A percentile compares a stretch with the other conserved stretches of the same genome.
These are phyloP conservation scores for Chaetomiaceae sp. DNA, from an alignment of 2,329 filamentous ascomycete genomes.

Conservation along the genomic window DNA sequence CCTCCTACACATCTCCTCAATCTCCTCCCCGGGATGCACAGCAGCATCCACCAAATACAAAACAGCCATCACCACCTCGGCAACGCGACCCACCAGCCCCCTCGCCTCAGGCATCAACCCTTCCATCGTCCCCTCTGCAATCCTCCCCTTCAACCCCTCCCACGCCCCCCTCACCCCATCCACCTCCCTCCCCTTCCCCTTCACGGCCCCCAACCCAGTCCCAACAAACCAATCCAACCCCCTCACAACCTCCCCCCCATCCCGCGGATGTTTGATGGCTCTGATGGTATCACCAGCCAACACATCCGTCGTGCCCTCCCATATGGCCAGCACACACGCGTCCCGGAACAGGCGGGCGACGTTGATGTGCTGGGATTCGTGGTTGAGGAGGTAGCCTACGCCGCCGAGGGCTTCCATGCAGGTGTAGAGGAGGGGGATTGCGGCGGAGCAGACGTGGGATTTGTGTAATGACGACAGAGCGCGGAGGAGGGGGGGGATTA, in stretches of 20 bases:
- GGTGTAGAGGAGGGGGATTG: conserved; percentile 47
- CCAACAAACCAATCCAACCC: conserved; percentile 41
- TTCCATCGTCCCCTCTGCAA: conserved; percentile 35
- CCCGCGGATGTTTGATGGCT: conserved; percentile 43
- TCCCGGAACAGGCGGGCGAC: conserved; percentile 63
- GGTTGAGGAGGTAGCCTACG: conserved; percentile 60
- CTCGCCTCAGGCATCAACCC: conserved; percentile 45
- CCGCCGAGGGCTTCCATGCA: conserved; percentile 64
- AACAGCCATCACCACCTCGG: conserved; percentile 42
- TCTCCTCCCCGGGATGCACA: conserved; percentile 34
- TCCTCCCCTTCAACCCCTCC: conserved; percentile 35
- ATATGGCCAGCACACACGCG: conserved; percentile 58
- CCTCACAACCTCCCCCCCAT: conserved; percentile 35
- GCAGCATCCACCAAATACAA: conserved; percentile 40
- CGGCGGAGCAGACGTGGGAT: conserved; percentile 49
- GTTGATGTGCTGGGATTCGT: conserved; percentile 61
- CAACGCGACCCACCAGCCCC: conserved; percentile 40
- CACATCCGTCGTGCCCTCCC: conserved; percentile 65
- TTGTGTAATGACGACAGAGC: conserved; percentile 58
- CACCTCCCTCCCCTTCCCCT: conserved; percentile 31
- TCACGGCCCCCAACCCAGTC: conserved; percentile 23
- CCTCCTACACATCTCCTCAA: conserved; percentile 37
- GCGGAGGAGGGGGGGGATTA: conserved; percentile 45
- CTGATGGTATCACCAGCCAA: conserved; percentile 51
- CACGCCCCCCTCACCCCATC: conserved; percentile 36